These are phyloP conservation scores for Fraxinus latifolia DNA, from an alignment of 305 asterid species.

Conservation along the genomic window DNA sequence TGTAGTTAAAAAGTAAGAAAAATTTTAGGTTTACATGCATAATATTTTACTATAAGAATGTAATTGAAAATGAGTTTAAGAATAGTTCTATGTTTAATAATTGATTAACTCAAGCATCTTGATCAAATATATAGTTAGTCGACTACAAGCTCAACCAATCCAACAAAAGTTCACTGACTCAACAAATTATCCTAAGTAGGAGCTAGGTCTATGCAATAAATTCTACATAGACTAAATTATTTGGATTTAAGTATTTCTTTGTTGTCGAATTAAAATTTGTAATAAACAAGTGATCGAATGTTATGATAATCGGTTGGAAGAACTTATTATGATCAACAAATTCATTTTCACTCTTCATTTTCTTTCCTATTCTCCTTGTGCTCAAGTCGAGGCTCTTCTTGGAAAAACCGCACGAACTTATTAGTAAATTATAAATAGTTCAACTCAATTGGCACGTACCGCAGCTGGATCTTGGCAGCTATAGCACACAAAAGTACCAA, in stretches of 20 bases:
- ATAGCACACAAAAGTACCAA: neutral
- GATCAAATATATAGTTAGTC: neutral
- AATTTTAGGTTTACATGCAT: too few relatives aligned
- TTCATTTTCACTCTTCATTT: neutral
- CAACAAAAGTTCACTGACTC: neutral
- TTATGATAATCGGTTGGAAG: neutral
- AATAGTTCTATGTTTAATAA: neutral
- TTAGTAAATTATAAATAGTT: neutral
- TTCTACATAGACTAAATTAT: neutral
- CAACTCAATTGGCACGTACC: neutral
- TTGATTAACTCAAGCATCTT: neutral
- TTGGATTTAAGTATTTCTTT: neutral
- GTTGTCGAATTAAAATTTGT: neutral
- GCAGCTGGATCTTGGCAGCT: neutral
- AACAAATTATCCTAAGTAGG: neutral
- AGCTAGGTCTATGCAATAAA: neutral
- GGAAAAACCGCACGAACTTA: neutral
- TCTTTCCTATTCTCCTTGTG: neutral
- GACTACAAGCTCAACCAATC: neutral
- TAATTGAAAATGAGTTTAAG: too few relatives aligned
- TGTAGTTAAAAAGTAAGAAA: too few relatives aligned
- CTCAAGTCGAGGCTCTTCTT: neutral
- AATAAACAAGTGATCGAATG: neutral
- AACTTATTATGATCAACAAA: neutral
- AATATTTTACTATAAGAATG: too few relatives aligned